phyloP scores from a whole-genome alignment of 1,284 basidiomycete genomes.

The Microbotryomycetes sp. region DNA sequence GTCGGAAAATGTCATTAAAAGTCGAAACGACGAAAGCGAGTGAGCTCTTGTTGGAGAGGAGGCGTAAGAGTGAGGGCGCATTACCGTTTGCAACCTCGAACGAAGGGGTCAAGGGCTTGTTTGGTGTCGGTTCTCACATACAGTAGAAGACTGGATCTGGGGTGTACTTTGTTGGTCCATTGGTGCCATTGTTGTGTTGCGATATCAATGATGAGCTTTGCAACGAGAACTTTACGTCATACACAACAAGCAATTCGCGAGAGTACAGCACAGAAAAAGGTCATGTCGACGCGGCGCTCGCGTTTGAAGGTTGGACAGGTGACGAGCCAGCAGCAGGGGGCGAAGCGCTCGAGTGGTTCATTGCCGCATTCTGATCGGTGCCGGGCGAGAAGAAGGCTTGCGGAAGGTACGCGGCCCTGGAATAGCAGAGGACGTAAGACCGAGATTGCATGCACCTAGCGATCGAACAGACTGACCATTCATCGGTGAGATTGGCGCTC shows the following conservation, averaged over 20 bases:
- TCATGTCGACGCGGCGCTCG: background rate
- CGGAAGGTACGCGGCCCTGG: slow-evolving; percentile 4
- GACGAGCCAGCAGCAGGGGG: background rate
- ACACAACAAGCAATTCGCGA: too few species aligned
- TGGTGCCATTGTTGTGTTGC: too few species aligned
- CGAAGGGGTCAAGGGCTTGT: background rate
- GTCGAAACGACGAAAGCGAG: background rate
- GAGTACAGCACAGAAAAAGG: too few species aligned
- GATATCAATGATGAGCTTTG: too few species aligned
- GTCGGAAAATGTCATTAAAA: background rate
- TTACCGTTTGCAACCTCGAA: too few species aligned
- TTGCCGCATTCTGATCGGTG: background rate
- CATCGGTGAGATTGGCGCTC: slow-evolving; percentile 12
- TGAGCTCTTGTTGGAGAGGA: background rate
- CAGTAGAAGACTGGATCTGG: too few species aligned
- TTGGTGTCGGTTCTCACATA: background rate
- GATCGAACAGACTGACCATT: slow-evolving; percentile 6
- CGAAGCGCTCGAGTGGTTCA: background rate
- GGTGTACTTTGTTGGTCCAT: too few species aligned
- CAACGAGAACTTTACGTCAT: too few species aligned
- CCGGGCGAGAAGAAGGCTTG: slow-evolving; percentile 6
- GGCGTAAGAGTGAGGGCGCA: background rate
- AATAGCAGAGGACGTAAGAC: background rate
- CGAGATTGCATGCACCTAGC: background rate
- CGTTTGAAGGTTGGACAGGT: background rate